A percentile compares a stretch with the other conserved stretches of the same genome.
These are phyloP conservation scores for Gymnopus androsaceus DNA, from an alignment of 1,284 basidiomycete species.

Conservation along the genomic window DNA sequence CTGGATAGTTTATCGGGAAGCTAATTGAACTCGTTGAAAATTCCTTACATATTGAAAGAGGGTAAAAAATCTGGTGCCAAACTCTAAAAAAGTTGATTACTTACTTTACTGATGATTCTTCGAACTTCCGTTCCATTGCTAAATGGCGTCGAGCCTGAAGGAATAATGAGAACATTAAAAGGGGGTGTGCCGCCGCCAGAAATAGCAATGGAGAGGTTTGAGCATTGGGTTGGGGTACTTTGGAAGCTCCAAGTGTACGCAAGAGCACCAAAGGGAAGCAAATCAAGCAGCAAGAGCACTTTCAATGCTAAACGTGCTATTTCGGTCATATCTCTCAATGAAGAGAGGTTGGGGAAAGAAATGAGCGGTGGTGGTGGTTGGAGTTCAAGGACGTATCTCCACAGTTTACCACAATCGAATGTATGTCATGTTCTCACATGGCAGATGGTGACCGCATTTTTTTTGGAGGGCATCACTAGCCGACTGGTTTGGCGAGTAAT, in stretches of 20 bases:
- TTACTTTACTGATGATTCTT: conserved; percentile 58
- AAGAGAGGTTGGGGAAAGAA: not conserved
- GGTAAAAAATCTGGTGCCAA: too few species aligned
- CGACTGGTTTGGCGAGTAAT: too few species aligned
- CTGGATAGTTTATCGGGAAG: conserved; percentile 68
- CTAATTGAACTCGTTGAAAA: conserved; percentile 48
- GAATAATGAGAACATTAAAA: conserved; percentile 65
- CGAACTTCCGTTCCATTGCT: conserved; percentile 64
- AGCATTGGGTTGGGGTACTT: conserved; percentile 61
- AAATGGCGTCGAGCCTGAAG: conserved; percentile 63
- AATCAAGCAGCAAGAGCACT: conserved; percentile 35
- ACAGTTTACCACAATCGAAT: too few species aligned
- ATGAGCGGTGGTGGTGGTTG: not conserved
- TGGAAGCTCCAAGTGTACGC: conserved; percentile 68
- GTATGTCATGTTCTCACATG: too few species aligned
- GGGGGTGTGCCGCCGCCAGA: conserved; percentile 60
- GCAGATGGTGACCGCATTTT: too few species aligned
- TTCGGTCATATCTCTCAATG: not conserved
- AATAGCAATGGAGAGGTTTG: conserved; percentile 57
- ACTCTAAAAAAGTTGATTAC: too few species aligned
- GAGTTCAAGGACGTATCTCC: too few species aligned
- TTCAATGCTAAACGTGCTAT: conserved; percentile 39
- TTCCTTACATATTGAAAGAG: too few species aligned
- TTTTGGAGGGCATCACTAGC: too few species aligned
- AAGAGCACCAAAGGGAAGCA: conserved; percentile 31